Evolutionary conservation across 1,139 yeast species (phyloP), one percentile per base, ranked within the genome.

Genomic region (Cylindricascospora bacillispora): DNA sequence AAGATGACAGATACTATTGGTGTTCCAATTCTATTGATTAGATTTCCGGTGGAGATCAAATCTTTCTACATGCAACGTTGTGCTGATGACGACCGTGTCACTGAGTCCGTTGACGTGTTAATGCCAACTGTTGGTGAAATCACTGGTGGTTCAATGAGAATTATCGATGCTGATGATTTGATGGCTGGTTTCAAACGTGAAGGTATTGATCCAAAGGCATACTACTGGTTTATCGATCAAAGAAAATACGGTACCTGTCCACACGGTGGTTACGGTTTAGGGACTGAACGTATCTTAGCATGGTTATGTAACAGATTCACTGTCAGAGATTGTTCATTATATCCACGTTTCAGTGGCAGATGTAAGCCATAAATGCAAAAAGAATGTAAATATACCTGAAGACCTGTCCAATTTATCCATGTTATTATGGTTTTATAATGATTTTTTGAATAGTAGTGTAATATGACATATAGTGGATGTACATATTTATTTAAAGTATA

Each of bases 61-160:
- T 83, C 97, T 4, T 89, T 89, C 69, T 89, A 89, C 74, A 89
- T 89, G 98, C 77, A 80, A 63, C 83, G 78, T 60, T 83, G 94
- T 59, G 54, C 60, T 11, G 95, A 83, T 50, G 97, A 89, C 54
- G 77, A 76, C 41, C 73, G 95, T 54, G 95, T 89, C 49, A 89
- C 98, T 32, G 98, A 92, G 61, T 81, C 95, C 29, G 97, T 89
- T 28, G 99, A 89, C 60, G 95, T 92, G 22, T 70, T 89, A 56
- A 86, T 89, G 95, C 98, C 98, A 49, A 86, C 82, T 51, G 98
- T 89, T 34, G 98, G 98, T 56, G 97, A 86, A 63, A 80, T 89
- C 52, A 81, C 93, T 28, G 98, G 98, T 59, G 98, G 98, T 36
- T 86, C 97, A 31, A 89, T 89, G 99, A 85, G 99, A 71, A 85